Conservation (phyloP, 2,329 filamentous ascomycete genomes). For the Neurospora crassa region DNA sequence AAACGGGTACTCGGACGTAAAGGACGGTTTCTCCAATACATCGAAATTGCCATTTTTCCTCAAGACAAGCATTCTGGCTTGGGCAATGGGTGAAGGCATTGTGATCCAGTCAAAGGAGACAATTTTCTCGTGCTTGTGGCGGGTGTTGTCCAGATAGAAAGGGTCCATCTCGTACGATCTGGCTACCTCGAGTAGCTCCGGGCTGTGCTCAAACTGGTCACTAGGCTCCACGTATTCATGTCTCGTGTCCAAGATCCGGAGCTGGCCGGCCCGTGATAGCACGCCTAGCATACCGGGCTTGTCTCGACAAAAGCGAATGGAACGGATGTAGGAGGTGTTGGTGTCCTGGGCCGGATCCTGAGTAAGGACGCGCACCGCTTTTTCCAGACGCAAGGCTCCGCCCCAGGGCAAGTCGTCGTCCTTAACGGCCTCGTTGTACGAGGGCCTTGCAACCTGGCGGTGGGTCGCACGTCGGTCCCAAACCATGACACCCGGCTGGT, state of each 20-base stretch:
- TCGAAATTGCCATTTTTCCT: conserved; percentile 52
- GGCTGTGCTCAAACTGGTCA: conserved; percentile 34
- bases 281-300: conserved; percentile 52
- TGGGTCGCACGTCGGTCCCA: conserved; percentile 65
- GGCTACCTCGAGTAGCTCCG: conserved; percentile 49
- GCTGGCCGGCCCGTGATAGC: conserved; percentile 52
- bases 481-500: conserved; percentile 64
- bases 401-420: conserved; percentile 55
- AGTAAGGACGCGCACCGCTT: conserved; percentile 32
- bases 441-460: conserved; percentile 40
- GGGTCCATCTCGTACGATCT: conserved; percentile 55
- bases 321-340: conserved; percentile 52
- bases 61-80: conserved; percentile 49
- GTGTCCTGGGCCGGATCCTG: conserved; percentile 43
- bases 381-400: conserved; percentile 47
- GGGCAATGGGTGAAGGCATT: conserved; percentile 43
- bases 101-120: conserved; percentile 62
- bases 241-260: conserved; percentile 50
- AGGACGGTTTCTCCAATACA: conserved; percentile 51
- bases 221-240: conserved; percentile 40
- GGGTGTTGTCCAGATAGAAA: conserved; percentile 39
- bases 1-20: conserved; percentile 47
- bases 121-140: conserved; percentile 46
- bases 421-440: conserved; percentile 49
- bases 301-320: conserved; percentile 53